Percentiles rank a stretch among this genome's conserved stretches.
These are phyloP conservation scores for Fusarium humuli DNA, from an alignment of 2,329 filamentous ascomycete species.

Conservation along the genomic window DNA sequence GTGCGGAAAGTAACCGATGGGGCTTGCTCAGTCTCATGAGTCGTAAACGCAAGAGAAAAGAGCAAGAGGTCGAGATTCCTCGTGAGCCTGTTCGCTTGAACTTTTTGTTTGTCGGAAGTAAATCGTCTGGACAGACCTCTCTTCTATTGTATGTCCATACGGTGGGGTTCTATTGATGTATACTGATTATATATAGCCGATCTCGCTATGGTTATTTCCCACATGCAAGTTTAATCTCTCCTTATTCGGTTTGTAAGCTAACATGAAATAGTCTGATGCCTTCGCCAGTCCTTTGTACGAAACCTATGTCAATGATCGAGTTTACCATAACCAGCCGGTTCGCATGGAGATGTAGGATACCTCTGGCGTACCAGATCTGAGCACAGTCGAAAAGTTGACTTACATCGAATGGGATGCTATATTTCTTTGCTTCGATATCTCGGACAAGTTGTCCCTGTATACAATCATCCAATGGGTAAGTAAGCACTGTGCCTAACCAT, in stretches of 20 bases:
- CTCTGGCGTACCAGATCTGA: conserved; percentile 54
- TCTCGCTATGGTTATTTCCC: conserved; percentile 54
- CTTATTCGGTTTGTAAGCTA: background rate
- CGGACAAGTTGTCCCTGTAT: conserved; percentile 50
- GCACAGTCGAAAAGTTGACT: conserved; percentile 50
- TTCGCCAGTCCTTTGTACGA: conserved; percentile 53
- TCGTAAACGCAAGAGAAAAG: conserved; percentile 46
- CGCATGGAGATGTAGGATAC: conserved; percentile 56
- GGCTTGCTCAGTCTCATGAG: conserved; percentile 43
- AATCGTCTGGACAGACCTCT: conserved; percentile 52
- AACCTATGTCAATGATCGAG: conserved; percentile 48
- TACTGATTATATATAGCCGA: conserved; percentile 45
- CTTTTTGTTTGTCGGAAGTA: conserved; percentile 54
- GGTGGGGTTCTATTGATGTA: accelerated
- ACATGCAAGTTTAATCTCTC: conserved; percentile 45
- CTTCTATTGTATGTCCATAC: conserved; percentile 51
- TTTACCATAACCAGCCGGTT: conserved; percentile 43
- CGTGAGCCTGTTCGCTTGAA: conserved; percentile 47
- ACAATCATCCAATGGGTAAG: conserved; percentile 53
- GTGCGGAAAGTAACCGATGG: conserved; percentile 23
- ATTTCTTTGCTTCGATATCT: conserved; percentile 56
- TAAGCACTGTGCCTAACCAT: accelerated
- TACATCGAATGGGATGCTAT: conserved; percentile 54
- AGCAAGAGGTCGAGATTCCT: conserved; percentile 20
- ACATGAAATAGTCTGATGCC: conserved; percentile 45